Base-by-base conservation (phyloP, 257 asterid species). In the Prunella vulgaris region DNA sequence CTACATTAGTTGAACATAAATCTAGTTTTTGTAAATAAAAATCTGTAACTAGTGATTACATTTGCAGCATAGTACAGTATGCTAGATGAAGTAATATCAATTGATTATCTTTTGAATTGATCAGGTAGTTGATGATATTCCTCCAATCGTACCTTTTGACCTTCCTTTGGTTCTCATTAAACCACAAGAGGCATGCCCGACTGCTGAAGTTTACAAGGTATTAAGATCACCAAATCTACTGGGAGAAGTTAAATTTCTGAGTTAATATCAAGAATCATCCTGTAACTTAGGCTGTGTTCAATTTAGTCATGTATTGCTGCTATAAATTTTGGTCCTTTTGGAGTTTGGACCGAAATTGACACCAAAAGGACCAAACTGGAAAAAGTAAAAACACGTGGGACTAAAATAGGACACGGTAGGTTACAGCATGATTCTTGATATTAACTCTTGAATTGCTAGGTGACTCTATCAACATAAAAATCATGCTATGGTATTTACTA, bases 121-220 rank as follows among this genome's bases (percentile, higher is more conserved):
- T 87, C 84, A 93, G 99, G 80, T 87, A 65, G 97, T 94, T 70
- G 80, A 90, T 80, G 92, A 94, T 77, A 83, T 89, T 78, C 78
- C 90, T 58, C 65, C 89, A 17, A 87, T 94, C 35, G 28, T 84
- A 73, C 79, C 95, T 66, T 68, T 57, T 15, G 91, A 84, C 78
- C 78, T 85, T 71, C 91, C 99, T 40, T 84, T 94, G 93, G 93
- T 91, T 81, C 97, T 94, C 69, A 83, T 94, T 64, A 94, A 94
- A 80, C 99, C 97, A 21, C 92, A 71, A 64, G 80, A 91, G 79
- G 97, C 93, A 69, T 94, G 99, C 80, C 79, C 97, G 18, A 94
- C 99, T 21, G 99, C 97, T 77, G 97, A 85, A 81, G 97, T 94
- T 80, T 94, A 94, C 88, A 94, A 89, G 97, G 99, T 91, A 68